Base-by-base conservation (phyloP, 2,329 filamentous ascomycete genomes). In the Sphaceloma murrayae region DNA sequence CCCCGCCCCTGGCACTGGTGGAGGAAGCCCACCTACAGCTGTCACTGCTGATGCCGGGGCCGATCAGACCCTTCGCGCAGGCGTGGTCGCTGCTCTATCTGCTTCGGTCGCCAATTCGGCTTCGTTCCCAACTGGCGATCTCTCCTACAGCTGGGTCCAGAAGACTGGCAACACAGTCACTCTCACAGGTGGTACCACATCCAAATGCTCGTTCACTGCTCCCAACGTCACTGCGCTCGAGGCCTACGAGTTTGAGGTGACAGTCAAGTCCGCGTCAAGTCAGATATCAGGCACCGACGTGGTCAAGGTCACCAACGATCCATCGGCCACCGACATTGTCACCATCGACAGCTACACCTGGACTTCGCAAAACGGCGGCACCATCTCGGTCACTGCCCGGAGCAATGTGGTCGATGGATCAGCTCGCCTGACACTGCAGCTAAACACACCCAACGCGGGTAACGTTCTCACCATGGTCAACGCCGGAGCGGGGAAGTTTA, bases 351-450 rank as follows among this genome's bases (percentile, higher is more conserved):
- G 49, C 2, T 64, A 61, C 46, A 62, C 60, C 1, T 59, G 55
- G 53, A 56, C 51, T 19, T 52, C 49, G 0, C 43, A 50, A 14
- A 54, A 61, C 26, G 53, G 54, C 1, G 61, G 62, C 7, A 57
- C 56, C 8, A 54, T 62, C 14, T 43, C 48, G 5, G 58, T 62
- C 27, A 52, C 53, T 1, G 62, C 60, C 29, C 56, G 54, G 21
- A 60, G 59, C 11, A 63, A 62, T 36, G 36, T 40, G 16, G 56
- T 63, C 8, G 51, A 56, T 6, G 60, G 61, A 22, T 56, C 57
- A 11, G 53, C 54, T 13, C 53, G 39, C 14, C 53, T 63, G 53
- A 52, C 48, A 1, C 39, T 64, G n/a, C 46, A 55, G 34, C 43
- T 62, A 5, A 42, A 45, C 24, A 59, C 54, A 26, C 53, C 54